Base-by-base conservation (phyloP, 2,329 filamentous ascomycete species). In the Nigrospora oryzae region DNA sequence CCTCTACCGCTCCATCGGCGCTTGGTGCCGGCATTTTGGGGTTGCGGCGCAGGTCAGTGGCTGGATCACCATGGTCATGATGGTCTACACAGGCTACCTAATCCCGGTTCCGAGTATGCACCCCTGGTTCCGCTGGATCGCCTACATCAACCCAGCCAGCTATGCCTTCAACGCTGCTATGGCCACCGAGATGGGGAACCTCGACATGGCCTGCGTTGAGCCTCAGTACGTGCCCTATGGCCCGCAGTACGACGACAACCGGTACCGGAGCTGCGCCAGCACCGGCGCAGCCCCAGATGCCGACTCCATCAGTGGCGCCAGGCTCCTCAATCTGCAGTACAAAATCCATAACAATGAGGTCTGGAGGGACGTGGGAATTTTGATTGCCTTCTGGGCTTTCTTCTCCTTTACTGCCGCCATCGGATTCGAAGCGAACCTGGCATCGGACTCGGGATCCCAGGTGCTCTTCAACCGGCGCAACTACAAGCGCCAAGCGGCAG, bases 351-450 rank as follows among this genome's bases (percentile, higher is more conserved):
- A 73, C 2, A 62, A 65, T 1, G 74, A 87, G 51, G 64, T 83
- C 5, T 87, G 84, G 84, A 79, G 86, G 4, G 89, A 91, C 59
- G 89, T 86, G 55, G 86, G 84, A 32, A 81, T 90, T 4, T 65
- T 93, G 1, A 80, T 90, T 52, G 86, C 83, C 0, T 93, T 88
- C 52, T 77, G 81, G 1, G 70, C 86, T 1, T 73, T 89, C 8
- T 94, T 91, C 56, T 75, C 94, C 12, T 52, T 82, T 11, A 64
- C 91, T 31, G 91, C 86, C 0, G 74, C 84, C 5, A 52, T 85
- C 19, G 84, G 82, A 1, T 81, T 83, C 13, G 87, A 94, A 55
- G 73, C 90, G 52, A 75, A 73, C 13, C 85, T 87, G 55, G 69
- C 73, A 15, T 65, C 69, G 1, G 66, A 68, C 13, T 83, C 80